phyloP scores from a whole-genome alignment of 1,284 basidiomycete genomes.

The Hymenochaete sp. region DNA sequence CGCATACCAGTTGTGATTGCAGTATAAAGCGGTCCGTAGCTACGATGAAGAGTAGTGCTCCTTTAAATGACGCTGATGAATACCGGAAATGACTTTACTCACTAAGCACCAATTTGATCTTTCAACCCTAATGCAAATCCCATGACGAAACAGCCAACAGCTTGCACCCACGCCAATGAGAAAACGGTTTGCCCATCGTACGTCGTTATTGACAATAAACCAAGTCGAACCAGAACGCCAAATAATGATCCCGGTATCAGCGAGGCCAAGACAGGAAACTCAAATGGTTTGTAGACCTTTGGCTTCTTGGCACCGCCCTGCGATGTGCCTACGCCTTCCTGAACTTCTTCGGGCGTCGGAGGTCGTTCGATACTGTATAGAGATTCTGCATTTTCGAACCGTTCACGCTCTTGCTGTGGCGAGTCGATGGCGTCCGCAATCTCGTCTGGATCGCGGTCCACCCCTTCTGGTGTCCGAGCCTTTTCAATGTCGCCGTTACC shows the following conservation, averaged over 20 bases:
- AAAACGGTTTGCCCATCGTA: slow-evolving; percentile 77
- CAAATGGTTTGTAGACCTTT: slow-evolving; percentile 50
- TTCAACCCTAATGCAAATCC: slow-evolving; percentile 66
- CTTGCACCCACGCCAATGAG: slow-evolving; percentile 81
- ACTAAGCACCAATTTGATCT: slow-evolving; percentile 68
- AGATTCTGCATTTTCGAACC: slow-evolving; percentile 31
- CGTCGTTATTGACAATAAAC: slow-evolving; percentile 58
- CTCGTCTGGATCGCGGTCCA: no score
- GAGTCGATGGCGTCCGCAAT: slow-evolving; percentile 14
- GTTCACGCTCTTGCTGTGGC: slow-evolving; percentile 22
- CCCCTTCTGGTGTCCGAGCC: no score
- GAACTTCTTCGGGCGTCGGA: slow-evolving; percentile 36
- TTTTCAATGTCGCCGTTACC: not conserved
- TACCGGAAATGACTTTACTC: slow-evolving; percentile 24
- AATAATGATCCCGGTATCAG: slow-evolving; percentile 72
- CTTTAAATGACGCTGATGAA: no score
- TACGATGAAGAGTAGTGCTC: slow-evolving; percentile 29
- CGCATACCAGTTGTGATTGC: slow-evolving; percentile 77
- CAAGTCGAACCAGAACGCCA: slow-evolving; percentile 71
- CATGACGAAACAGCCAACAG: slow-evolving; percentile 88
- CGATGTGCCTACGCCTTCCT: slow-evolving; percentile 20
- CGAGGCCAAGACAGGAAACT: slow-evolving; percentile 56
- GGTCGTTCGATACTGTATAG: slow-evolving; percentile 33
- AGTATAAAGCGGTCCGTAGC: slow-evolving; percentile 83
- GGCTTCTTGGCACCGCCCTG: slow-evolving; percentile 24